phyloP scores from a whole-genome alignment of 352 stramenopile genomes.

The Phytophthora hibernalis region DNA sequence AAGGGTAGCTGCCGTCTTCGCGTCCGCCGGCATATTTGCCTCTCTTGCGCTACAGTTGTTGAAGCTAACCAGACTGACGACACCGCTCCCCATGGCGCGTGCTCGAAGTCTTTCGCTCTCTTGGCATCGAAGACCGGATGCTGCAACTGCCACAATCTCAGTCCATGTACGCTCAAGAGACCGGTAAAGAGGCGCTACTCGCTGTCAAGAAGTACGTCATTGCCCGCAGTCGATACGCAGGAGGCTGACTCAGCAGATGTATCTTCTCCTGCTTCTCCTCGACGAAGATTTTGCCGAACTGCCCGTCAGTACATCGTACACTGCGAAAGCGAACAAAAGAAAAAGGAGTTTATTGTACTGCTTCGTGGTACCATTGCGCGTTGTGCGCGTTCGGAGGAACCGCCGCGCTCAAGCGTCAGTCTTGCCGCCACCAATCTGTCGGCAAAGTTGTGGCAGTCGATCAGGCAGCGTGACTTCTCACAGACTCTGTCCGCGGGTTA shows the following conservation, averaged over 20 bases:
- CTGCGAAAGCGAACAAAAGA: constrained; percentile 48
- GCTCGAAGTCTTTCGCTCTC: constrained; percentile 42
- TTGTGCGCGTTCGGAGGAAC: constrained; percentile 23
- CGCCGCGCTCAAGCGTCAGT: constrained; percentile 12
- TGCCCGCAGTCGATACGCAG: constrained; percentile 8
- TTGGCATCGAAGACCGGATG: constrained; percentile 56
- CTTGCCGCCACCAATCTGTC: constrained; percentile 21
- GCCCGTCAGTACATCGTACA: constrained; percentile 56
- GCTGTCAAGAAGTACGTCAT: constrained; percentile 29
- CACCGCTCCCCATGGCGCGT: background rate
- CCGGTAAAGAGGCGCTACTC: constrained; percentile 40
- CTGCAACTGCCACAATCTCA: constrained; percentile 68
- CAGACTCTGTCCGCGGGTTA: constrained; percentile 24
- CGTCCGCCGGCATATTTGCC: constrained; percentile 64
- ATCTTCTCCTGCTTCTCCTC: constrained; percentile 9
- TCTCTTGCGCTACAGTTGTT: constrained; percentile 56
- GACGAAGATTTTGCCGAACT: constrained; percentile 37
- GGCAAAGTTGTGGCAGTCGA: constrained; percentile 36
- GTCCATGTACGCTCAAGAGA: constrained; percentile 48
- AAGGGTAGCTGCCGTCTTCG: constrained; percentile 54
- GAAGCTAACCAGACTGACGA: constrained; percentile 28
- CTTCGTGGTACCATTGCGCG: constrained; percentile 44
- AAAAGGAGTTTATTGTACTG: constrained; percentile 43
- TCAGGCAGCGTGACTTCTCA: constrained; percentile 32
- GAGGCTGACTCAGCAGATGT: background rate